A percentile compares a stretch with the other conserved stretches of the same genome.
Conservation (phyloP, 1,284 basidiomycete species). For the Crucibulum cyathiforme region DNA sequence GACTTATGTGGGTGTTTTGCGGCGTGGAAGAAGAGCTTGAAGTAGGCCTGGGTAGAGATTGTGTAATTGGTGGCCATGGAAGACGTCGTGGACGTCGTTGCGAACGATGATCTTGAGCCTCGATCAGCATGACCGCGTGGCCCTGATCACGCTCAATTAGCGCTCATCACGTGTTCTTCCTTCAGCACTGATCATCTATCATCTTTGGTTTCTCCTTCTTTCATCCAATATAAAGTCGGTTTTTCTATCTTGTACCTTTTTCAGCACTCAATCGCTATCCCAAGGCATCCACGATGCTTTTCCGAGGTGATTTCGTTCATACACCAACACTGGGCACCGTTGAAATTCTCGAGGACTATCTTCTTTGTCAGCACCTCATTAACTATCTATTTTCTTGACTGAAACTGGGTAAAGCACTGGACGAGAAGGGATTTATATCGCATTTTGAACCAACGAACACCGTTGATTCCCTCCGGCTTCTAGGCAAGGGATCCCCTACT, state of each 20-base stretch:
- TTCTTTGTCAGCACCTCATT: constrained; percentile 54
- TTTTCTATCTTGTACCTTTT: too few species aligned
- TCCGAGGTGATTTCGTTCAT: constrained; percentile 65
- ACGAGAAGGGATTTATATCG: constrained; percentile 60
- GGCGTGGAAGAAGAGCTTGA: constrained; percentile 73
- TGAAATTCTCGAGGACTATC: constrained; percentile 60
- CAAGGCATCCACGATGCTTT: constrained; percentile 6
- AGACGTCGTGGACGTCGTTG: background rate
- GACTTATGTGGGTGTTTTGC: constrained; percentile 74
- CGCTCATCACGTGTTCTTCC: too few species aligned
- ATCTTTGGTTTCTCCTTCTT: too few species aligned
- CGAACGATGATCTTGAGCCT: too few species aligned
- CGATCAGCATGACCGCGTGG: too few species aligned
- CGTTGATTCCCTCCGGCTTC: constrained; percentile 35
- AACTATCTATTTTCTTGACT: background rate
- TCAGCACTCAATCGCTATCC: too few species aligned
- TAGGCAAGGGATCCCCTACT: constrained; percentile 26
- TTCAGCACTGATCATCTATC: too few species aligned
- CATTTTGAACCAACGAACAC: constrained; percentile 50
- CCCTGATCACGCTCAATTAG: too few species aligned
- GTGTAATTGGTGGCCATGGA: constrained; percentile 44
- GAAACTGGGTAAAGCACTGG: constrained; percentile 46
- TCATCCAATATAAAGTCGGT: too few species aligned
- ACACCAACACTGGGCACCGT: constrained; percentile 55
- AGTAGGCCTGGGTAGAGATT: constrained; percentile 61